Conservation (phyloP, 2,329 filamentous ascomycete species). For the Pyricularia pennisetigena region DNA sequence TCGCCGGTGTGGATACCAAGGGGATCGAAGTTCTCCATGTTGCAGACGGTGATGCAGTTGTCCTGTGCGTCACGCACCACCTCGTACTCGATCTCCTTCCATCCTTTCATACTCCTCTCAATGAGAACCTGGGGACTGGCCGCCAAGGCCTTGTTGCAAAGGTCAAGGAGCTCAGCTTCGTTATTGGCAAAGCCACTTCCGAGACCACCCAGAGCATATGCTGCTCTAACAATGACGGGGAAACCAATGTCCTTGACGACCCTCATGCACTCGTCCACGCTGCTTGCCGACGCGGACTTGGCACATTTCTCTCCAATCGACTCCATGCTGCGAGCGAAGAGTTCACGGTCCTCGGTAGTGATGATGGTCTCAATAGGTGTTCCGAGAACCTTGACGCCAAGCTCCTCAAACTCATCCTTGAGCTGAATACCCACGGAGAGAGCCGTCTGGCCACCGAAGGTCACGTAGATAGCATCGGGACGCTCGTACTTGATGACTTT, state of each 20-base stretch:
- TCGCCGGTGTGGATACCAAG: slow-evolving; percentile 97
- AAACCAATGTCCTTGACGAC: slow-evolving; percentile 88
- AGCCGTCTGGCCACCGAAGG: slow-evolving; percentile 95
- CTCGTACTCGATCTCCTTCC: slow-evolving; percentile 99
- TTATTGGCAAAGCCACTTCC: slow-evolving; percentile 94
- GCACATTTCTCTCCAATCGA: slow-evolving; percentile 96
- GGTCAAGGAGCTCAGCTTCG: slow-evolving; percentile 68
- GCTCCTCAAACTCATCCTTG: slow-evolving; percentile 88
- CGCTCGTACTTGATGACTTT: slow-evolving; percentile 94
- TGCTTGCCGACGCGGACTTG: slow-evolving; percentile 89
- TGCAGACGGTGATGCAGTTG: slow-evolving; percentile 99
- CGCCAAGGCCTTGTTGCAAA: slow-evolving; percentile 91
- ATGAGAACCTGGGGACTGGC: slow-evolving; percentile 94
- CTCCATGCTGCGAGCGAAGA: slow-evolving; percentile 97
- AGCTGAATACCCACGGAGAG: slow-evolving; percentile 95
- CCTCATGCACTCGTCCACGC: slow-evolving; percentile 76
- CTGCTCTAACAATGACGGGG: slow-evolving; percentile 93
- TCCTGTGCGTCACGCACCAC: slow-evolving; percentile 94
- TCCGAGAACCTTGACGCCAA: slow-evolving; percentile 89
- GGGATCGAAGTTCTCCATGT: slow-evolving; percentile 98
- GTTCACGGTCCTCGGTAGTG: slow-evolving; percentile 93
- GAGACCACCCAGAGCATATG: slow-evolving; percentile 89
- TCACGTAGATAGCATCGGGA: slow-evolving; percentile 94
- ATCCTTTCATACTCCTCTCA: slow-evolving; percentile 98
- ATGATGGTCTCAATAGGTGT: slow-evolving; percentile 98